Evolutionary conservation across 2,329 filamentous ascomycete genomes (phyloP), one percentile per base, ranked within the genome.

Genomic region (Dactylellina haptotyla): DNA sequence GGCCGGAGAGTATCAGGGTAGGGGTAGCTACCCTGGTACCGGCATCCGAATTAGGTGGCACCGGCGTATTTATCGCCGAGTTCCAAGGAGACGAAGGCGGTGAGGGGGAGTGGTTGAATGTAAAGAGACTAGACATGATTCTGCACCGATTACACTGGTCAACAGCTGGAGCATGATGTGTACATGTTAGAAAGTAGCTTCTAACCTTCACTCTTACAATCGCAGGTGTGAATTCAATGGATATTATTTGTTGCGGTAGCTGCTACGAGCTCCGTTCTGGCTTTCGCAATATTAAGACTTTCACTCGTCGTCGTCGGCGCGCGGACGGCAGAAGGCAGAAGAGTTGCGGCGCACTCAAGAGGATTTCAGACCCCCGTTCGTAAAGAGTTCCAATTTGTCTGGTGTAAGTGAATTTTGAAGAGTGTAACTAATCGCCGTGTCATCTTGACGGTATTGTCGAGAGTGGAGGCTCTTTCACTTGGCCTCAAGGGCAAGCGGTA

Each of bases 91-190:
- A 98, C 12, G 91, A 90, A 34, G 98, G 92, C 80, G 91, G 85
- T 1, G 92, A 91, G 48, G 93, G 92, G 76, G 97, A 90, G 1
- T 92, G 89, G 75, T 97, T 92, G 80, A 91, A 99, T 0, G 94
- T 97, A 80, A 99, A 99, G 77, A 99, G 92, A 10, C 94, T 97
- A 69, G 95, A 94, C 91, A 95, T 96, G 23, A 32, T 62, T 72
- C 58, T 72, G 50, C 10, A 20, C 10, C 18, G 3, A 8, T 25
- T 14, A 41, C 9, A 14, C 9, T n/a, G n/a, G 32, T 71, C 23
- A 71, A 37, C 37, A 30, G 2, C 12, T 39, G 46, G n/a, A n/a
- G 14, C 58, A 12, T 34, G 20, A 9, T 18, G 37, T 20, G 4
- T n/a, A 18, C 12, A 25, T 3, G 8, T 4, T 8, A n/a, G 12